Base-by-base conservation (phyloP, 306 rosid species). In the Vicia faba region DNA sequence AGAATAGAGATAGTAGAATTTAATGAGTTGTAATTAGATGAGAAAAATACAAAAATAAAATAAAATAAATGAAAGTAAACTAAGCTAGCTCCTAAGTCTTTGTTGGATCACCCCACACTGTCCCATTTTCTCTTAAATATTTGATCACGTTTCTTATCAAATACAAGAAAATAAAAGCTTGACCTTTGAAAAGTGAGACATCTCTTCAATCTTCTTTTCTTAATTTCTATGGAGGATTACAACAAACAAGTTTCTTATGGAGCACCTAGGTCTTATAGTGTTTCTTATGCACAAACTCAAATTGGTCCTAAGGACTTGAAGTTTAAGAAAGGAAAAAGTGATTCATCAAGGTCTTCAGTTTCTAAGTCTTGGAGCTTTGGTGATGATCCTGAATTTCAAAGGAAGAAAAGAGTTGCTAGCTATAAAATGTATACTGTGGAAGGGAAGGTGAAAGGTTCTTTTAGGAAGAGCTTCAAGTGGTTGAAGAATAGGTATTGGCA, bases 381-480 rank as follows among this genome's bases (percentile, higher is more conserved):
- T 54, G 39, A 45, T 16, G 91, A 86, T 73, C 85, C 89, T 66
- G 96, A 91, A 71, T 80, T 83, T 69, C 97, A 86, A 83, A 84
- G 96, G 80, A 86, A 83, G 83, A 88, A 86, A 76, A 86, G 96
- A 73, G 83, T 88, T 61, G 89, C 96, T 4, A 75, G 73, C 73
- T 91, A 91, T 56, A 91, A 88, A 63, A 86, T 88, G 89, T 91
- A 86, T 23, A 65, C 91, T 31, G 88, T 80, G 11, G 97, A 91
- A 53, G 93, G 96, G 8, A 81, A 91, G 49, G 74, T 88, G 82
- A 91, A 84, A 66, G 96, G 97, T 8, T 84, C 97, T 29, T 64
- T 86, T 9, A 80, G 85, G 66, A 91, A 80, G 54, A 82, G 96
- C 73, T 84, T 88, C 72, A 83, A 82, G 81, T 91, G 97, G 97